Conservation (phyloP, 768 basidiomycete genomes). For the Suillus subluteus region DNA sequence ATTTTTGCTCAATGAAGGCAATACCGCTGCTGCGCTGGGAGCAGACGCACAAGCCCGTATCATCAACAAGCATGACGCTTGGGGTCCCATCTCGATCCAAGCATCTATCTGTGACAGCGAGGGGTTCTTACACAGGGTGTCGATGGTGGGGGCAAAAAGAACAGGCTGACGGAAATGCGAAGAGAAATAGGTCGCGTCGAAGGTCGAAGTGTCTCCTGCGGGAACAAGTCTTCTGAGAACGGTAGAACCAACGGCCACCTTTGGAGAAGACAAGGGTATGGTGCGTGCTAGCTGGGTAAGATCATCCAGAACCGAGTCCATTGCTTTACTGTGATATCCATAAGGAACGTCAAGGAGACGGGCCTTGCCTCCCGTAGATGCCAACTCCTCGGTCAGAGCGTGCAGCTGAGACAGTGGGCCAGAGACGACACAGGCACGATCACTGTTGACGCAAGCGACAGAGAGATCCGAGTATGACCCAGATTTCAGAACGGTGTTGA, state of each 20-base stretch:
- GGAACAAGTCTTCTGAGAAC: slow-evolving; percentile 55
- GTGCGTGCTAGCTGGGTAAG: slow-evolving; percentile 44
- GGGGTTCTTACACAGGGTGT: slow-evolving; percentile 37
- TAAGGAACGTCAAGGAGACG: slow-evolving; percentile 56
- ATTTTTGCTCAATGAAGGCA: slow-evolving; percentile 55
- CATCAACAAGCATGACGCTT: slow-evolving; percentile 56
- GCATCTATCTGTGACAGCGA: slow-evolving; percentile 38
- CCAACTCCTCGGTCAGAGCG: slow-evolving; percentile 45
- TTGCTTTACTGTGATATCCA: slow-evolving; percentile 69
- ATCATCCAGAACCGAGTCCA: slow-evolving; percentile 58
- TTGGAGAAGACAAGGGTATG: slow-evolving; percentile 48
- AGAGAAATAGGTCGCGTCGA: slow-evolving; percentile 55
- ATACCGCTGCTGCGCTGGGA: slow-evolving; percentile 40
- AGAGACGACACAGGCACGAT: slow-evolving; percentile 58
- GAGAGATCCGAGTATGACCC: slow-evolving; percentile 41
- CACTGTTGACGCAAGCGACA: slow-evolving; percentile 67
- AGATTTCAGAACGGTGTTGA: slow-evolving; percentile 40
- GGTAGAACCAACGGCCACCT: slow-evolving; percentile 65
- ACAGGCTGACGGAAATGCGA: slow-evolving; percentile 64
- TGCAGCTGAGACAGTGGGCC: slow-evolving; percentile 52
- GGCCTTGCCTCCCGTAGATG: slow-evolving; percentile 42
- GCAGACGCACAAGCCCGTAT: slow-evolving; percentile 38
- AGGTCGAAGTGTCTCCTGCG: slow-evolving; percentile 53
- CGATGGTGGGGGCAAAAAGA: slow-evolving; percentile 54
- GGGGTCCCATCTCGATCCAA: slow-evolving; percentile 38